Percentiles rank a stretch among this genome's conserved stretches.
These are phyloP conservation scores for Skeletonema menzelii DNA, from an alignment of 108 stramenopile species.

Conservation along the genomic window DNA sequence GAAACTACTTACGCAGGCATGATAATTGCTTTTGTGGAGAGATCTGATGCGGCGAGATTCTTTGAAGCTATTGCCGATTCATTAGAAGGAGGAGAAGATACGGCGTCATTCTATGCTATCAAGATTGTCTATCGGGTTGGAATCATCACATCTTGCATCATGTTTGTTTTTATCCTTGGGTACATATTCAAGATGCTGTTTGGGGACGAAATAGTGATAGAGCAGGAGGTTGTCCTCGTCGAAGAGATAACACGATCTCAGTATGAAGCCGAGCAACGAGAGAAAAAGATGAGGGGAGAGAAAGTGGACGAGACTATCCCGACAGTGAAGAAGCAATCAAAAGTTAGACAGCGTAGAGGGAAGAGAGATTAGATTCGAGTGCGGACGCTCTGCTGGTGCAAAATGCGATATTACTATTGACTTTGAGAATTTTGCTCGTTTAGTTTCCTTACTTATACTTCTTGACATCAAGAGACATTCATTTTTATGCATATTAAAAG, in stretches of 20 bases:
- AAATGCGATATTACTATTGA: no score
- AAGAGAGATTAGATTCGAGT: neutral
- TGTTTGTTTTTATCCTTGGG: slow-evolving; percentile 10
- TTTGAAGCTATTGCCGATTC: slow-evolving; percentile 12
- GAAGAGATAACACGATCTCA: slow-evolving; percentile 12
- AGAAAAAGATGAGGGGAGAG: neutral
- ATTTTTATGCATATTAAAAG: slow-evolving; percentile 10
- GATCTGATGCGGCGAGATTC: neutral
- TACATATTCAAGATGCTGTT: neutral
- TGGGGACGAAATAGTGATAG: slow-evolving; percentile 17
- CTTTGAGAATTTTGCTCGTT: neutral
- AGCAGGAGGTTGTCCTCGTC: slow-evolving; percentile 11
- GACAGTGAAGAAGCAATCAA: neutral
- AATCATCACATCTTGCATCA: slow-evolving; percentile 1
- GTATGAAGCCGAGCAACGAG: slow-evolving; percentile 3
- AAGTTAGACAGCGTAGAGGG: neutral
- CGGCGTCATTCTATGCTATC: neutral
- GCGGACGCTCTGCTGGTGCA: no score
- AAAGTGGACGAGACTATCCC: neutral
- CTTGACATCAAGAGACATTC: neutral
- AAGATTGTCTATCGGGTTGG: slow-evolving; percentile 10
- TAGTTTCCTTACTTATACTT: neutral
- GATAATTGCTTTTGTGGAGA: slow-evolving; percentile 1
- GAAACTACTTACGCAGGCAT: slow-evolving; percentile 9
- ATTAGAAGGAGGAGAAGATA: slow-evolving; percentile 14